These are phyloP conservation scores for Clarireedia paspali DNA, from an alignment of 2,329 filamentous ascomycete genomes.

Conservation along the genomic window DNA sequence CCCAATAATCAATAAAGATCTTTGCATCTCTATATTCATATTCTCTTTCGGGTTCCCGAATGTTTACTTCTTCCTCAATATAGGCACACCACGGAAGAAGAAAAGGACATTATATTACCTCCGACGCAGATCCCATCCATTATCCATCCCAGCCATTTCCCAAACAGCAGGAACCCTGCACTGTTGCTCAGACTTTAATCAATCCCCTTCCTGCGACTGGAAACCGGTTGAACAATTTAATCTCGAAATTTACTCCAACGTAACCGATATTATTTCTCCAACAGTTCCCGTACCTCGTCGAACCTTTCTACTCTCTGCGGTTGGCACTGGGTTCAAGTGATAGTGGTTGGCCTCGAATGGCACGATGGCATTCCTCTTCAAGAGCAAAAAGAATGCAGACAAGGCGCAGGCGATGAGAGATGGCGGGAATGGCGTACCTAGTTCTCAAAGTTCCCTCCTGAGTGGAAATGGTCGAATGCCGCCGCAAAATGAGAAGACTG, in stretches of 20 bases:
- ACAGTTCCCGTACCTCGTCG: neutral
- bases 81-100: neutral
- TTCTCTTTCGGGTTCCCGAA: too few relatives aligned
- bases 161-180: constrained; percentile 9
- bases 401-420: constrained; percentile 39
- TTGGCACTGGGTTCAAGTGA: constrained; percentile 4
- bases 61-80: too few relatives aligned
- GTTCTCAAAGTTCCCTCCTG: constrained; percentile 40
- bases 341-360: constrained; percentile 27
- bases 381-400: constrained; percentile 70
- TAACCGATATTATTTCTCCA: neutral
- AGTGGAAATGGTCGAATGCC: constrained; percentile 35
- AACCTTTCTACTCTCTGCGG: neutral
- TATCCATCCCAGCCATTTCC: constrained; percentile 5
- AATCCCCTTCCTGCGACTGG: constrained; percentile 2
- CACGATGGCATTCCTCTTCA: constrained; percentile 74
- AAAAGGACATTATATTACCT: neutral
- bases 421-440: constrained; percentile 18
- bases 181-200: constrained; percentile 2
- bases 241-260: neutral
- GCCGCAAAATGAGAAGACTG: constrained; percentile 44
- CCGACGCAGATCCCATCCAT: neutral
- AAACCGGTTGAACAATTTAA: neutral
- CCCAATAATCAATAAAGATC: too few relatives aligned
- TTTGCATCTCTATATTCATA: too few relatives aligned